Conservation (phyloP, 164 flowering plant genomes). For the Magnolia sinica region DNA sequence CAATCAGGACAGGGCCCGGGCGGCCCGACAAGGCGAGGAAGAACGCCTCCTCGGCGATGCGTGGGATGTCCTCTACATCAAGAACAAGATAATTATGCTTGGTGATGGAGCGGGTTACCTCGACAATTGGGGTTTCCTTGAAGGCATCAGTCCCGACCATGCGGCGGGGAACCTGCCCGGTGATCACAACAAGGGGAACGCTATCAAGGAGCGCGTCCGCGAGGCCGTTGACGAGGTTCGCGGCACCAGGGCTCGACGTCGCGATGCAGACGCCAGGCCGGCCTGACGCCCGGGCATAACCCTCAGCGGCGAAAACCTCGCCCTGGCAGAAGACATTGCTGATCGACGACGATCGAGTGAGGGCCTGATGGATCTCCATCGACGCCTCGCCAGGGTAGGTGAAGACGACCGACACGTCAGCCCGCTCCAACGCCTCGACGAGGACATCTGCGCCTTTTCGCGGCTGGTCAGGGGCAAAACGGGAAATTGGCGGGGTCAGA, state of each 20-base stretch:
- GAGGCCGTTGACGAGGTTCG: constrained; percentile 65
- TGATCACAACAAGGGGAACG: constrained; percentile 56
- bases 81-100: constrained; percentile 69
- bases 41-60: constrained; percentile 53
- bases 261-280: constrained; percentile 65
- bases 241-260: constrained; percentile 78
- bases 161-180: constrained; percentile 63
- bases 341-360: constrained; percentile 50
- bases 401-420: constrained; percentile 53
- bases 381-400: constrained; percentile 75
- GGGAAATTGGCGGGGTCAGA: constrained; percentile 17
- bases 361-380: constrained; percentile 74
- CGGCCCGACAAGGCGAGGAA: constrained; percentile 50
- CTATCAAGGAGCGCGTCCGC: constrained; percentile 74
- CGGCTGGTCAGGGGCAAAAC: constrained; percentile 49
- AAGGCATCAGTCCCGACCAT: constrained; percentile 76
- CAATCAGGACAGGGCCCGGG: constrained; percentile 69
- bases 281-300: constrained; percentile 63
- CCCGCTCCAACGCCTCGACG: constrained; percentile 70
- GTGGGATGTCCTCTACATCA: constrained; percentile 57
- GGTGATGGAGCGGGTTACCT: constrained; percentile 65
- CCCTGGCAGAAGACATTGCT: constrained; percentile 61
- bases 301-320: constrained; percentile 67
- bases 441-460: constrained; percentile 65
- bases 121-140: constrained; percentile 67